Percentiles rank a stretch among this genome's conserved stretches.
Evolutionary conservation across 805 yeast species (phyloP).

Genomic region (Tetrapisispora fleetii): DNA sequence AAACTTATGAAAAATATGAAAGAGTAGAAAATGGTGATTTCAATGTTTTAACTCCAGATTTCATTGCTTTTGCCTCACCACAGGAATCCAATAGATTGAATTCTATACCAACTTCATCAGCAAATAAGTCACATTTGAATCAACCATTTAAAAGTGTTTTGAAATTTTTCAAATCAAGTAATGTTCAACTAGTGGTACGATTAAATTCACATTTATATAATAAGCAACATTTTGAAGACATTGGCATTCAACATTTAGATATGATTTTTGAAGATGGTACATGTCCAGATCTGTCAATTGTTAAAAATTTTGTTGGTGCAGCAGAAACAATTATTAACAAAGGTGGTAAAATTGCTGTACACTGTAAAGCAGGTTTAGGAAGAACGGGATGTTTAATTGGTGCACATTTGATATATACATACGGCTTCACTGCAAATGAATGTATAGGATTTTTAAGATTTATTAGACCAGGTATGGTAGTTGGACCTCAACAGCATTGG

Average conservation of each 20-base stretch:
- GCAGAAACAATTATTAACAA: conserved; percentile 78
- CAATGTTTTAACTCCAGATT: conserved; percentile 83
- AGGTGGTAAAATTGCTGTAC: conserved; percentile 96
- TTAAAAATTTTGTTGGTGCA: conserved; percentile 87
- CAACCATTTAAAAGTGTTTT: conserved; percentile 78
- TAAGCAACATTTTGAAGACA: conserved; percentile 66
- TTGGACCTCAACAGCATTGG: conserved; percentile 99
- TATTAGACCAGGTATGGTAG: conserved; percentile 99
- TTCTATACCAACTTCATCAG: conserved; percentile 7
- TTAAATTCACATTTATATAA: conserved; percentile 88
- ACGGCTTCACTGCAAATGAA: conserved; percentile 94
- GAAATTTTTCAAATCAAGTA: conserved; percentile 57
- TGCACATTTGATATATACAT: conserved; percentile 90
- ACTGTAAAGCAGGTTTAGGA: conserved; percentile 96
- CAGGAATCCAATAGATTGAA: conserved; percentile 45
- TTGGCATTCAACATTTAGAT: conserved; percentile 83
- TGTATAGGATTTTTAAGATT: conserved; percentile 95
- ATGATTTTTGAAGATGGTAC: conserved; percentile 98
- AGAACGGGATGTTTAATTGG: conserved; percentile 97
- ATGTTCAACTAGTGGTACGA: conserved; percentile 84
- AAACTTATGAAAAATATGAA: conserved; percentile 85
- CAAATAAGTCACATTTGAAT: conserved; percentile 33
- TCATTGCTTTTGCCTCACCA: conserved; percentile 96
- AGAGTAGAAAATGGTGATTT: conserved; percentile 96
- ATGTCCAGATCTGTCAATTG: conserved; percentile 91